Evolutionary conservation across 2,329 filamentous ascomycete genomes (phyloP).

Genomic region (Aspergillus sp.): DNA sequence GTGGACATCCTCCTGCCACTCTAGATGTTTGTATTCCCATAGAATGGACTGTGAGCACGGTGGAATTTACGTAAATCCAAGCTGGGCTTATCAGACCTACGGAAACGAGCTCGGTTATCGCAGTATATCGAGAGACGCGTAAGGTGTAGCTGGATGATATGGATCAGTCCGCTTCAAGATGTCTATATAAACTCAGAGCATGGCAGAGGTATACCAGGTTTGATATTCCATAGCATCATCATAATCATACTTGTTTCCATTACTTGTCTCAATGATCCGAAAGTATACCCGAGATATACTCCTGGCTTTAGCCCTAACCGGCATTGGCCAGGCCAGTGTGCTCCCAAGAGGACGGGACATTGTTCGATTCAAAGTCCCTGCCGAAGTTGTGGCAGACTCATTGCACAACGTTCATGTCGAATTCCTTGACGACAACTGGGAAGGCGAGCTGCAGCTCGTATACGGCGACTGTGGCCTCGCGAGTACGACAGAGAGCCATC

Average conservation of each 20-base stretch:
- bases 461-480: conserved; percentile 47
- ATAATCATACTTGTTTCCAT: background rate
- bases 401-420: conserved; percentile 52
- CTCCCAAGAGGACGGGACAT: conserved; percentile 6
- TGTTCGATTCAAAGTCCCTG: conserved; percentile 30
- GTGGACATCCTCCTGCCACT: background rate
- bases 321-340: background rate
- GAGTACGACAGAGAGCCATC: conserved; percentile 38
- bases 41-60: background rate
- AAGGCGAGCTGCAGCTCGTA: conserved; percentile 45
- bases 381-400: conserved; percentile 37
- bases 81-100: background rate
- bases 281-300: background rate
- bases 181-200: background rate
- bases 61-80: background rate
- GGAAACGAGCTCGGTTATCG: background rate
- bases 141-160: no score
- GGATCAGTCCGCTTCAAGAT: no score
- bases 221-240: background rate
- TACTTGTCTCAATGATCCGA: background rate
- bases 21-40: background rate
- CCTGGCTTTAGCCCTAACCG: background rate
- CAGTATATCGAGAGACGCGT: no score
- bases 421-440: conserved; percentile 39
- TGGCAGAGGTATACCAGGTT: background rate